Evolutionary conservation across 352 stramenopile species (phyloP).

Genomic region (Globisporangium iwayamae): DNA sequence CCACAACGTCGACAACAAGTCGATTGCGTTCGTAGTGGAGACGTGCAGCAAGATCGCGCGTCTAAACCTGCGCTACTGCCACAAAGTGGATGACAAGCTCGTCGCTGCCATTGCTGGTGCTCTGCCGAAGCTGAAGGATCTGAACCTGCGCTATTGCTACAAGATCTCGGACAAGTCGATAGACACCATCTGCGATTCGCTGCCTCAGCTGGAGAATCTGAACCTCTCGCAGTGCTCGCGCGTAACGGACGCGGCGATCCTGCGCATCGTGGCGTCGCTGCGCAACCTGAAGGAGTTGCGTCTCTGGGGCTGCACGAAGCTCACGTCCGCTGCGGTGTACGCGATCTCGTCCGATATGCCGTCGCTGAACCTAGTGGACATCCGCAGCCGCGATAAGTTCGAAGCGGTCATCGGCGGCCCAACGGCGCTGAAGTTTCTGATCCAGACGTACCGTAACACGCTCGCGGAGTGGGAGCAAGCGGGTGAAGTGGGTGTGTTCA

Average conservation of each 20-base stretch:
- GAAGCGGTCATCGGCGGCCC: constrained; percentile 74
- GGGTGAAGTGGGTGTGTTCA: constrained; percentile 70
- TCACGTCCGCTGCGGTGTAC: constrained; percentile 67
- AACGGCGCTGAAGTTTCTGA: constrained; percentile 74
- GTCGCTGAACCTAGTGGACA: constrained; percentile 63
- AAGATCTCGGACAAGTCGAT: constrained; percentile 77
- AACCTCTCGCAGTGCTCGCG: constrained; percentile 83
- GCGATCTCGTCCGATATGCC: constrained; percentile 66
- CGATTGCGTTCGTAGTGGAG: constrained; percentile 53
- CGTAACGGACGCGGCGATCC: constrained; percentile 70
- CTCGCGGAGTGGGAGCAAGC: constrained; percentile 69
- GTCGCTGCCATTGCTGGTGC: constrained; percentile 47
- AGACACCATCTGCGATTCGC: constrained; percentile 38
- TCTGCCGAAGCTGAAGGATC: constrained; percentile 47
- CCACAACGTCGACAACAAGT: constrained; percentile 71
- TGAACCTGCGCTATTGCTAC: constrained; percentile 87
- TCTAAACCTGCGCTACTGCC: constrained; percentile 78
- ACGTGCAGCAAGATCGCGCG: constrained; percentile 39
- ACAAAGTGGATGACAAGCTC: constrained; percentile 81
- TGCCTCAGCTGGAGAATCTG: constrained; percentile 48
- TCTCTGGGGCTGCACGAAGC: constrained; percentile 79
- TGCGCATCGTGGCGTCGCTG: constrained; percentile 53
- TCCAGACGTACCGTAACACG: constrained; percentile 67
- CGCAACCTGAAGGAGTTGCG: constrained; percentile 60
- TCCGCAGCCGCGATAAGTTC: constrained; percentile 74